phyloP scores from a whole-genome alignment of 352 stramenopile species.

The Phytophthora idaei region DNA sequence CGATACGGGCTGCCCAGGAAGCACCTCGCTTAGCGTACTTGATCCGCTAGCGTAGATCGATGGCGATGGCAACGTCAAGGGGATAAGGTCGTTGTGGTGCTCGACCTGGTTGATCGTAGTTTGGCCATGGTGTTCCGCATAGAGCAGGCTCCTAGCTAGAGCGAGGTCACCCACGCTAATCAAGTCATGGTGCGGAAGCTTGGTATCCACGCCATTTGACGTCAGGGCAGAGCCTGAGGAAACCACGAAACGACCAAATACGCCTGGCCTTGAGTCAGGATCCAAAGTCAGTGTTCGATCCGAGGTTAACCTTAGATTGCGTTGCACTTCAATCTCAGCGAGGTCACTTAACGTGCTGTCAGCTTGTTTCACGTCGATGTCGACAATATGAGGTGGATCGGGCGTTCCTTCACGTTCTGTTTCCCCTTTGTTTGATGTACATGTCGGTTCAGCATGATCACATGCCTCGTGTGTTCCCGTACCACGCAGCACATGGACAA shows the following conservation, averaged over 20 bases:
- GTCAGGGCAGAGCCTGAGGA: slow-evolving; percentile 2
- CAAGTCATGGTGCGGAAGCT: slow-evolving; percentile 27
- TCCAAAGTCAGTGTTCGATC: not conserved
- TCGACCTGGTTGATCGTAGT: not conserved
- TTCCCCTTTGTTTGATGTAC: not conserved
- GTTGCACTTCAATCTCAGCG: not conserved
- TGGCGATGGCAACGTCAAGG: not conserved
- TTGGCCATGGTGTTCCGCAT: not conserved
- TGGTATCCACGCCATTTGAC: not conserved
- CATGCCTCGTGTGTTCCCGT: not conserved
- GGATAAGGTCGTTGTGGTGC: slow-evolving; percentile 11
- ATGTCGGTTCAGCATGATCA: not conserved
- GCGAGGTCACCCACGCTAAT: slow-evolving; percentile 30
- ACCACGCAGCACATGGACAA: not conserved
- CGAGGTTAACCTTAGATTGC: not conserved
- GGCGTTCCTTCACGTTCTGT: not conserved
- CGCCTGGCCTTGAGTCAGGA: not conserved
- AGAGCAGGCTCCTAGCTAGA: slow-evolving; percentile 21
- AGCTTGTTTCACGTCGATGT: not conserved
- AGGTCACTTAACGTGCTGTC: not conserved
- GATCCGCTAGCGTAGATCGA: not conserved
- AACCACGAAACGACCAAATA: slow-evolving; percentile 16
- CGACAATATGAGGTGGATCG: not conserved
- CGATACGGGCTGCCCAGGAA: not conserved
- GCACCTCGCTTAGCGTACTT: not conserved